Percentiles rank a stretch among this genome's conserved stretches.
Evolutionary conservation across 2,329 filamentous ascomycete species (phyloP).

Genomic region (Chrysoporthe deuterocubensis): DNA sequence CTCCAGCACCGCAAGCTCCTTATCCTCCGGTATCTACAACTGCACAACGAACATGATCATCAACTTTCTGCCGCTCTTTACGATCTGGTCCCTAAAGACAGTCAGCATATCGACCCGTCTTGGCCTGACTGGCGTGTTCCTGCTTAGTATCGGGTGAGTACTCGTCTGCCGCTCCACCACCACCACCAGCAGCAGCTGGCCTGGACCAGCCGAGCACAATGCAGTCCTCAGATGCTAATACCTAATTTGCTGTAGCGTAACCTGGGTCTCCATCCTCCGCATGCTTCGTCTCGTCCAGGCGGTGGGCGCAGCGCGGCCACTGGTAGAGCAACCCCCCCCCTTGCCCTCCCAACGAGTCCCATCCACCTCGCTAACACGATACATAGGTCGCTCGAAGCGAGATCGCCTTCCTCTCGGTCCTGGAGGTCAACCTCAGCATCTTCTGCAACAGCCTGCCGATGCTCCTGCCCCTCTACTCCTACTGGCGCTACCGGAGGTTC

Average conservation of each 20-base stretch:
- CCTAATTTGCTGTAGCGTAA: slow-evolving; percentile 7
- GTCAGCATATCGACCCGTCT: slow-evolving; percentile 25
- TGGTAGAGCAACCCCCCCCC: not conserved
- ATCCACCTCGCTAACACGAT: not conserved
- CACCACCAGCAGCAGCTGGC: not conserved
- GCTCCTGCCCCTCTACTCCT: slow-evolving; percentile 24
- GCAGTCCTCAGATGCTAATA: not conserved
- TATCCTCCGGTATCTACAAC: slow-evolving; percentile 44
- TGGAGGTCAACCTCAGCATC: slow-evolving; percentile 23
- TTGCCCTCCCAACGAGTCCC: not conserved
- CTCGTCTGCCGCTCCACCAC: not conserved
- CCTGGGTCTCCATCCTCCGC: slow-evolving; percentile 20
- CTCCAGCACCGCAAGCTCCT: slow-evolving; percentile 36
- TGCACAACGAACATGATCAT: slow-evolving; percentile 44
- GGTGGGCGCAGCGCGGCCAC: not conserved
- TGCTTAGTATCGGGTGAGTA: slow-evolving; percentile 20
- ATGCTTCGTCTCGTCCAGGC: not conserved
- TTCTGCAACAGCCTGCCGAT: slow-evolving; percentile 26
- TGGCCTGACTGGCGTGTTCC: slow-evolving; percentile 19
- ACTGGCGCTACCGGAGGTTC: slow-evolving; percentile 24
- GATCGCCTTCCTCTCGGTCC: slow-evolving; percentile 8
- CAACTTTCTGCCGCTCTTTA: slow-evolving; percentile 43
- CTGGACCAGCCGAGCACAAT: too few relatives aligned
- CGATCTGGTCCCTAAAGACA: slow-evolving; percentile 44
- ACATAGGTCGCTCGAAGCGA: not conserved